Evolutionary conservation across 805 yeast genomes (phyloP).

Genomic region (Yamadazyma sp.): DNA sequence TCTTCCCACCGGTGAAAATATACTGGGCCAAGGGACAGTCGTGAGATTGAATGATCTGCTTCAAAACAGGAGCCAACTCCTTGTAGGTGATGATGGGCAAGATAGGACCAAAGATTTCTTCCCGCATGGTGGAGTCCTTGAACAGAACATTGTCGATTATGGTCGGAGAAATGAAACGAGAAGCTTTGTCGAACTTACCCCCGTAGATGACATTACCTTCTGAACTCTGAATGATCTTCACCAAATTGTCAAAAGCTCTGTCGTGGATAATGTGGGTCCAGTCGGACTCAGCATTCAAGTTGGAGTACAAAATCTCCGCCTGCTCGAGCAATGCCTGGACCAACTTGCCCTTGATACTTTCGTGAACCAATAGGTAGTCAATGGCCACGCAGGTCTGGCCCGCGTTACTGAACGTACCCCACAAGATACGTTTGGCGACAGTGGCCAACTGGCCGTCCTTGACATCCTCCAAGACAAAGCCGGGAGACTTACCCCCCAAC

Average conservation of each 20-base stretch:
- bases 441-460: conserved; percentile 43
- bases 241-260: conserved; percentile 50
- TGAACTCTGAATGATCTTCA: conserved; percentile 43
- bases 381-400: conserved; percentile 94
- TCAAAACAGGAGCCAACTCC: conserved; percentile 44
- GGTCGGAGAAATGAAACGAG: conserved; percentile 69
- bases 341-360: conserved; percentile 52
- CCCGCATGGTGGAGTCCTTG: conserved; percentile 69
- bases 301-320: conserved; percentile 46
- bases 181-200: conserved; percentile 37
- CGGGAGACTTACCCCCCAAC: conserved; percentile 92
- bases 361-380: conserved; percentile 76
- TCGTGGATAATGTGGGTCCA: conserved; percentile 64
- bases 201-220: conserved; percentile 54
- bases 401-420: conserved; percentile 77
- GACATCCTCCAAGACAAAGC: conserved; percentile 56
- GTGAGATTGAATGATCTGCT: conserved; percentile 44
- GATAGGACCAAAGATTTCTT: conserved; percentile 83
- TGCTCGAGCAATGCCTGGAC: conserved; percentile 40
- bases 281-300: conserved; percentile 23
- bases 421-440: conserved; percentile 60
- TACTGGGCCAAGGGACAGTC: conserved; percentile 85
- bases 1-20: conserved; percentile 53
- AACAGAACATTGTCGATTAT: conserved; percentile 61
- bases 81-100: conserved; percentile 66